Evolutionary conservation across 2,329 filamentous ascomycete genomes (phyloP), one percentile per base, ranked within the genome.

Genomic region (Diaporthe sp.): DNA sequence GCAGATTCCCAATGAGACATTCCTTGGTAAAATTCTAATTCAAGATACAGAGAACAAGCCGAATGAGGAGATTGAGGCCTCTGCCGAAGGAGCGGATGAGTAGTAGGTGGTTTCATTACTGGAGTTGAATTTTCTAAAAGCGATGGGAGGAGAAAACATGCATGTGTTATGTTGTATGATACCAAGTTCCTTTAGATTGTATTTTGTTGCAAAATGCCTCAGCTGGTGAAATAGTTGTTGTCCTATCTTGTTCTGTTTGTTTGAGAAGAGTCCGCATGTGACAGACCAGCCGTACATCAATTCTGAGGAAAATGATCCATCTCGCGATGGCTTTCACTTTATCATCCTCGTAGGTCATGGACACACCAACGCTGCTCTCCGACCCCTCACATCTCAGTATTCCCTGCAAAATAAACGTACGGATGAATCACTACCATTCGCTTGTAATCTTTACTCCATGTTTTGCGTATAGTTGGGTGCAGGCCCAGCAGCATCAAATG

Each of bases 161-260:
- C 34, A 34, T 34, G 34, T 34, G 22, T 62, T 62, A 55, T 65
- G 58, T 62, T 73, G 70, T 73, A 73, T 73, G 70, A 73, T 73
- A 73, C 70, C 70, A 73, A 55, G 12, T 55, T 73, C 17, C 19
- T 62, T 46, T 55, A 53, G 25, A 28, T 28, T 53, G 22, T 68
- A 12, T 39, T 51, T 19, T 42, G 46, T 42, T 31, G 15, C 28
- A 22, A 53, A 53, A 10, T 28, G 4, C 31, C 46, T 34, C 1
- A 7, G 10, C 2, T 46, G 13, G 31, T 12, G 25, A 42, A 42
- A 19, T 7, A 34, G 55, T 59, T 12, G 6, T 58, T 9, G 31
- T 19, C 0, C 12, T 61, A 12, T 39, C 13, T 25, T 12, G 19
- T 12, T 13, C 13, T 8, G 2, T 13, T 39, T 22, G 10, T n/a